Evolutionary conservation across 257 asterid species (phyloP).

Genomic region (Solanum clarkiae): DNA sequence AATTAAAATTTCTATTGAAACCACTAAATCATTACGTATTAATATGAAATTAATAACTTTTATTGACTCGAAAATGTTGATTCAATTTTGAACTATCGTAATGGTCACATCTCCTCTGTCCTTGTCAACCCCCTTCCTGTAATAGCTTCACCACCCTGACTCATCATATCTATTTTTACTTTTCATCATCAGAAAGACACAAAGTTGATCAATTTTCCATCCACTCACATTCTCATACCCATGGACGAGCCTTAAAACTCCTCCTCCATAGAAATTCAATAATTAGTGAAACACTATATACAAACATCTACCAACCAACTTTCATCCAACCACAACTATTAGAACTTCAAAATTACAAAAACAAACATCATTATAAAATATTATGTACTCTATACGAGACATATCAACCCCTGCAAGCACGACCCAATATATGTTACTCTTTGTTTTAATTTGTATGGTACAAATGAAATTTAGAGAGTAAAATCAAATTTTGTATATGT

Average conservation of each 20-base stretch:
- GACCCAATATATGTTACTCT: no score
- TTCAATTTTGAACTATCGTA: no score
- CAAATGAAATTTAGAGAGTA: no score
- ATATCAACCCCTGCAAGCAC: no score
- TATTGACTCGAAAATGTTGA: no score
- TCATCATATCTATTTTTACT: neutral
- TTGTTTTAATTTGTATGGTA: no score
- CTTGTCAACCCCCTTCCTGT: neutral
- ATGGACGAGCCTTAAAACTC: neutral
- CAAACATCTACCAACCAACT: neutral
- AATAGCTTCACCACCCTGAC: neutral
- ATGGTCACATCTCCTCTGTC: neutral
- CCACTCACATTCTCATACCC: neutral
- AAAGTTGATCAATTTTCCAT: neutral
- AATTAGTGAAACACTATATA: neutral
- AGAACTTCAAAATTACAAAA: neutral
- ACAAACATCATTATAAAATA: no score
- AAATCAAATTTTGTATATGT: no score
- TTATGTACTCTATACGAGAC: no score
- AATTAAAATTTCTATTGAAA: no score
- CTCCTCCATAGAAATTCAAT: neutral
- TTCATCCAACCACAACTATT: neutral
- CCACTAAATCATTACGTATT: no score
- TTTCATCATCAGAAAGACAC: neutral
- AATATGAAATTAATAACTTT: no score